Conservation (phyloP, 2,329 filamentous ascomycete species). For the Aureobasidium sp. region DNA sequence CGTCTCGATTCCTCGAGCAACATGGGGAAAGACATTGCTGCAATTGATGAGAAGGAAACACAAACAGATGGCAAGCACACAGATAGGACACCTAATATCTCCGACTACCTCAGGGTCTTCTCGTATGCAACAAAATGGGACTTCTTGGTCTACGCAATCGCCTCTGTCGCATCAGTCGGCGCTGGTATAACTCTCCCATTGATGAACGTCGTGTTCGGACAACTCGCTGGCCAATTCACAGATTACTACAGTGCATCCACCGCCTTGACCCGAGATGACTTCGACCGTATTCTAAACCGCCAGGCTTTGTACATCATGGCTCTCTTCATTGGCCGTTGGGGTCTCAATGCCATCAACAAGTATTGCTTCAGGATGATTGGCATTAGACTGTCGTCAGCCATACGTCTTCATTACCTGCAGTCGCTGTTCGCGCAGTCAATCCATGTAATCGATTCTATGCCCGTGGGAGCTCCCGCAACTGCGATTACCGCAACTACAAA, state of each 20-base stretch:
- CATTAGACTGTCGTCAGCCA: conserved; percentile 55
- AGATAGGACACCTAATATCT: not conserved
- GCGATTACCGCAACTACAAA: conserved; percentile 61
- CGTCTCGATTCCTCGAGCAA: not conserved
- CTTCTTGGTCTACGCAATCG: not conserved
- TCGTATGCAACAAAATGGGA: conserved; percentile 1
- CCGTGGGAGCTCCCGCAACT: conserved; percentile 56
- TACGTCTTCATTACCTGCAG: conserved; percentile 55
- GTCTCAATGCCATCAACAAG: conserved; percentile 57
- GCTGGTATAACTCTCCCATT: conserved; percentile 57
- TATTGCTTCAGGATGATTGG: conserved; percentile 59
- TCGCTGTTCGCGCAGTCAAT: conserved; percentile 56
- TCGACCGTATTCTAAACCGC: conserved; percentile 42
- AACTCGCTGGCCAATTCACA: conserved; percentile 57
- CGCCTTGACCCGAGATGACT: conserved; percentile 20
- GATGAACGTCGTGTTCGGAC: conserved; percentile 57
- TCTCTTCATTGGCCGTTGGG: conserved; percentile 56
- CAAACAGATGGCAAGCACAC: not conserved
- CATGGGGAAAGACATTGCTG: not conserved
- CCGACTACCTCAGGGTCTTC: not conserved
- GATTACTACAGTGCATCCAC: conserved; percentile 43
- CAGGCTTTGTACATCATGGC: conserved; percentile 54
- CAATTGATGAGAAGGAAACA: not conserved
- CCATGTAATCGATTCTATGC: conserved; percentile 56
- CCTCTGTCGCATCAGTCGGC: conserved; percentile 37